These are phyloP conservation scores for Saturnispora mendoncae DNA, from an alignment of 805 yeast genomes.

Conservation along the genomic window DNA sequence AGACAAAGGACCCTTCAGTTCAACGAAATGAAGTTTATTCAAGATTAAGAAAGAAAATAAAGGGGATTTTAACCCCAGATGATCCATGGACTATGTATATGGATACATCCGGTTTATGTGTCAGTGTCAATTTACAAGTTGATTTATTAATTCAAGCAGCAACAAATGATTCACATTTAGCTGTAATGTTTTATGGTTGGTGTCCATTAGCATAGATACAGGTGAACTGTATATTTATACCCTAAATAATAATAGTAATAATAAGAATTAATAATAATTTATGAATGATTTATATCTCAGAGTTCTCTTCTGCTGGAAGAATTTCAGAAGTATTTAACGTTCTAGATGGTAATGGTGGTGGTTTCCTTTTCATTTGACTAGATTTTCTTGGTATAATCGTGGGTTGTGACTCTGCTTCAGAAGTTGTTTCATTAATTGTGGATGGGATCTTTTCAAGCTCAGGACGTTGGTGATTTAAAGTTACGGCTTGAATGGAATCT, in stretches of 20 bases:
- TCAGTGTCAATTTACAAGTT: conserved; percentile 89
- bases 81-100: conserved; percentile 29
- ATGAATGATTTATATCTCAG: too few species aligned
- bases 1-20: conserved; percentile 21
- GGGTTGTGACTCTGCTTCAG: background rate
- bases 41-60: conserved; percentile 65
- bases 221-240: background rate
- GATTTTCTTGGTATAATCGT: background rate
- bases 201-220: conserved; percentile 37
- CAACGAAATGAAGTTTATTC: conserved; percentile 48
- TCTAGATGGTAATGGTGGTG: conserved; percentile 3
- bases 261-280: background rate
- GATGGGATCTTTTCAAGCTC: conserved; percentile 6
- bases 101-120: conserved; percentile 53
- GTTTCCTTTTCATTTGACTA: conserved; percentile 1
- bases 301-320: too few species aligned
- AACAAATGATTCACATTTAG: conserved; percentile 55
- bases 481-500: background rate
- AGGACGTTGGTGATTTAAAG: background rate
- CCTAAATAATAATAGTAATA: background rate
- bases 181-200: conserved; percentile 96
- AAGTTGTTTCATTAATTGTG: conserved; percentile 1
- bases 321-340: too few species aligned
- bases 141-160: conserved; percentile 84
- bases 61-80: conserved; percentile 75